Conservation (phyloP, 2,329 filamentous ascomycete species). For the Elsinoe arachidis region DNA sequence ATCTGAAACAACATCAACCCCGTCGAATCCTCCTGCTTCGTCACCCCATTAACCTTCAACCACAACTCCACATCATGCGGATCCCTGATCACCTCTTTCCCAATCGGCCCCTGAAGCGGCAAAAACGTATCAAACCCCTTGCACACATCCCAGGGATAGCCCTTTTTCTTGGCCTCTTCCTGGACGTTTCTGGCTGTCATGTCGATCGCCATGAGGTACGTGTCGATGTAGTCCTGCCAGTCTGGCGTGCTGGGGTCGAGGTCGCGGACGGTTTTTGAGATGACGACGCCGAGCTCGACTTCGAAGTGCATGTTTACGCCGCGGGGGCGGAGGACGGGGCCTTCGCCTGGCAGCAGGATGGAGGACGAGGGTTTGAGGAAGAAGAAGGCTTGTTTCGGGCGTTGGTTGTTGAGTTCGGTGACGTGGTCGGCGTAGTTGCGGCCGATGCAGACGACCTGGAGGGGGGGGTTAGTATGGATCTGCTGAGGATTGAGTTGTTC, state of each 20-base stretch:
- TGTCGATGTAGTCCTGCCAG: slow-evolving; percentile 74
- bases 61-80: slow-evolving; percentile 84
- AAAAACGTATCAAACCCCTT: slow-evolving; percentile 99
- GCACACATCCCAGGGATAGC: slow-evolving; percentile 88
- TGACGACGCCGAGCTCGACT: slow-evolving; percentile 83
- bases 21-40: slow-evolving; percentile 79
- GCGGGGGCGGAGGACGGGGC: slow-evolving; percentile 70
- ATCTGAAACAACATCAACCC: slow-evolving; percentile 90
- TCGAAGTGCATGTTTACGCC: slow-evolving; percentile 89
- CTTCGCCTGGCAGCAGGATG: slow-evolving; percentile 68
- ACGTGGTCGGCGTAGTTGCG: slow-evolving; percentile 97
- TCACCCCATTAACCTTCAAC: slow-evolving; percentile 70
- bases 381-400: slow-evolving; percentile 95
- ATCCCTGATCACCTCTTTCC: slow-evolving; percentile 70
- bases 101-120: slow-evolving; percentile 72
- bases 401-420: slow-evolving; percentile 75
- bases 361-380: slow-evolving; percentile 92
- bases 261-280: slow-evolving; percentile 72
- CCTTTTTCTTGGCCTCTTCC: slow-evolving; percentile 94
- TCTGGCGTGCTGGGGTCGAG: slow-evolving; percentile 64
- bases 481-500: neutral
- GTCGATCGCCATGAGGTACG: slow-evolving; percentile 87
- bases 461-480: neutral
- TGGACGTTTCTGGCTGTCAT: slow-evolving; percentile 96
- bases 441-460: slow-evolving; percentile 79